A percentile compares a stretch with the other conserved stretches of the same genome.
phyloP scores from a whole-genome alignment of 345 rosid species.

The Hypericum perforatum region DNA sequence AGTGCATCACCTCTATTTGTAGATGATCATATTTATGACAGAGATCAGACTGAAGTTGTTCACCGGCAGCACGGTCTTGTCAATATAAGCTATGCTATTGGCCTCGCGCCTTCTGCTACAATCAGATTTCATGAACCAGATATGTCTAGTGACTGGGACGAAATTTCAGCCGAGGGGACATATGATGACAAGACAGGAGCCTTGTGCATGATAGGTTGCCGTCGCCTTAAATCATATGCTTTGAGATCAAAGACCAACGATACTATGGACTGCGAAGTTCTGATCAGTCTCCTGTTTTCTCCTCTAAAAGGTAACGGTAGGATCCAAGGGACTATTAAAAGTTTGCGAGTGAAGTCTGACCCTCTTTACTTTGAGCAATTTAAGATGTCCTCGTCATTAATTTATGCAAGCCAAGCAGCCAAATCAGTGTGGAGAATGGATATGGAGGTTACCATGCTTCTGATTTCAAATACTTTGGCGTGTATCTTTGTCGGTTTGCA shows the following conservation, averaged over 20 bases:
- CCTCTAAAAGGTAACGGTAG: constrained; percentile 36
- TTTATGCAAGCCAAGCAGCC: constrained; percentile 45
- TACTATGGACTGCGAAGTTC: constrained; percentile 54
- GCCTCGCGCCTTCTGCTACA: constrained; percentile 18
- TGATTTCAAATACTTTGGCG: constrained; percentile 60
- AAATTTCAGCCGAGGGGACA: constrained; percentile 67
- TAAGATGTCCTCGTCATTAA: constrained; percentile 46
- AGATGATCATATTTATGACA: constrained; percentile 32
- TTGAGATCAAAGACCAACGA: constrained; percentile 13
- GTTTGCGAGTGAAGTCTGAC: constrained; percentile 48
- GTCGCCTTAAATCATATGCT: constrained; percentile 18
- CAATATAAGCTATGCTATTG: constrained; percentile 60
- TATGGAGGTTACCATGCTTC: constrained; percentile 69
- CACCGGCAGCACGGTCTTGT: constrained; percentile 23
- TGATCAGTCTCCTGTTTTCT: constrained; percentile 42
- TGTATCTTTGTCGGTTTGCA: constrained; percentile 66
- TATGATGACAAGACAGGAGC: constrained; percentile 51
- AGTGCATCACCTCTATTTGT: constrained; percentile 56
- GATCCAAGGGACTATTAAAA: constrained; percentile 58
- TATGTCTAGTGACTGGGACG: constrained; percentile 22
- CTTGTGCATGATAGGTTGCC: constrained; percentile 86
- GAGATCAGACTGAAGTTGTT: constrained; percentile 11
- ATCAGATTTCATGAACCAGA: constrained; percentile 15
- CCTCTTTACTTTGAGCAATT: constrained; percentile 51
- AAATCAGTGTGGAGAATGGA: constrained; percentile 87